Base-by-base conservation (phyloP, 805 yeast genomes). In the Spathaspora gorwiae region DNA sequence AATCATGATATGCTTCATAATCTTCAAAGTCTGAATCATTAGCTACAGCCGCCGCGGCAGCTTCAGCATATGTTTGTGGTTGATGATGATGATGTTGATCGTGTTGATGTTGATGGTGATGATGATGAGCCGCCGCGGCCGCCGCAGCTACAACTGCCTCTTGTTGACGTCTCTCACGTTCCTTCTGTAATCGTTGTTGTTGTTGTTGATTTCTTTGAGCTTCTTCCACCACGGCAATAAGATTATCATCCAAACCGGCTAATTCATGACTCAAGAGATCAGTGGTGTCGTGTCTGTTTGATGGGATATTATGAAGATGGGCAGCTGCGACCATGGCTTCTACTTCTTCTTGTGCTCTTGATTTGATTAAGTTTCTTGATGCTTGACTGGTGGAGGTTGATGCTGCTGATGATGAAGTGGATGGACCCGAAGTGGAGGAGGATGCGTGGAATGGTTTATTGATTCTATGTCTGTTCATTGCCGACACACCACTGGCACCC, bases 211-310 rank as follows among this genome's bases (percentile, higher is more conserved):
- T 55, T 7, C 61, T 57, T 33, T 59, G 56, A 35, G 79, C 83
- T 37, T 79, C 79, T 47, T 80, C 83, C 5, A 80, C 85, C 8
- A 79, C 84, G 0, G 83, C 85, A 30, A 77, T 70, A 12, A 81
- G 68, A 9, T 76, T 73, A 44, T 72, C 75, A 47, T 71, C 76
- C 42, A 71, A 56, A 1, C 68, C 64, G 0, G 73, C 62, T 40
- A 75, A 64, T 42, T 76, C 81, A 43, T 65, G 73, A 41, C 57
- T 46, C 46, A 67, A 62, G 31, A 68, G 51, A 32, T 67, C 69
- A 24, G 54, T 55, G 29, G 60, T 50, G 38, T 65, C 64, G 35
- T 60, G 61, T 29, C 59, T 46, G 15, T 52, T 48, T n/a, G 51
- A 37, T 3, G 65, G 66, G 7, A 59, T 42, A 44, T 56, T 54